A percentile compares a stretch with the other conserved stretches of the same genome.
These are phyloP conservation scores for Xerocomus spinulosus DNA, from an alignment of 768 basidiomycete genomes.

Conservation along the genomic window DNA sequence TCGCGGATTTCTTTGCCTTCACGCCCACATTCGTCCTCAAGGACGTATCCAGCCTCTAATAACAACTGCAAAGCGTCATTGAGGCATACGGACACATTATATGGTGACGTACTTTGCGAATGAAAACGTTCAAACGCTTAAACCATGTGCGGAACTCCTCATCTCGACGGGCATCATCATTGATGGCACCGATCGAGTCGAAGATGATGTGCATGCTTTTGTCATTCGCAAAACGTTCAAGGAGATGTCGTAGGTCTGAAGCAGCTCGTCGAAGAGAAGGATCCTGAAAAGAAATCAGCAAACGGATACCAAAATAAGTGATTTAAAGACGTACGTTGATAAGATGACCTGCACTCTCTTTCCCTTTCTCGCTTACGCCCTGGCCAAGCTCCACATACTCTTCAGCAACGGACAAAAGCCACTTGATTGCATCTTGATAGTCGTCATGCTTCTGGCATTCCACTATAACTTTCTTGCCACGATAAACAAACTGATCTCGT, in stretches of 20 bases:
- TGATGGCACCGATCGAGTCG: conserved; percentile 66
- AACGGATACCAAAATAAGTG: conserved; percentile 8
- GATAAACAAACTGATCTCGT: conserved; percentile 88
- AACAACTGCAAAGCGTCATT: conserved; percentile 43
- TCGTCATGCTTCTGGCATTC: conserved; percentile 92
- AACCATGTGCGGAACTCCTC: conserved; percentile 75
- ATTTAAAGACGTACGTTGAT: conserved; percentile 12
- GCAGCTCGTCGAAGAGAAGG: conserved; percentile 52
- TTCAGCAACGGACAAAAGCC: conserved; percentile 61
- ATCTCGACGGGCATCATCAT: conserved; percentile 71
- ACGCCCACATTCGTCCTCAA: conserved; percentile 69
- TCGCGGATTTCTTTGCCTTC: conserved; percentile 65
- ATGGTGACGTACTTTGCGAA: conserved; percentile 50
- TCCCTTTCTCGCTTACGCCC: conserved; percentile 32
- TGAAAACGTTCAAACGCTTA: conserved; percentile 51
- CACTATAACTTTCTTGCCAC: conserved; percentile 88
- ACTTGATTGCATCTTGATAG: conserved; percentile 77
- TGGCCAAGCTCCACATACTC: conserved; percentile 57
- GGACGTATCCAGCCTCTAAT: conserved; percentile 78
- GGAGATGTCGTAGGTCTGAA: conserved; percentile 66
- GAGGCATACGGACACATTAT: neutral
- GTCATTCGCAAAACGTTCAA: conserved; percentile 88
- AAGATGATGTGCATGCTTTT: conserved; percentile 61
- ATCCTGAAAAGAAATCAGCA: conserved; percentile 37
- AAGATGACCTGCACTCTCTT: conserved; percentile 21